phyloP scores from a whole-genome alignment of 2,329 filamentous ascomycete genomes.

The Diaporthe capsici region DNA sequence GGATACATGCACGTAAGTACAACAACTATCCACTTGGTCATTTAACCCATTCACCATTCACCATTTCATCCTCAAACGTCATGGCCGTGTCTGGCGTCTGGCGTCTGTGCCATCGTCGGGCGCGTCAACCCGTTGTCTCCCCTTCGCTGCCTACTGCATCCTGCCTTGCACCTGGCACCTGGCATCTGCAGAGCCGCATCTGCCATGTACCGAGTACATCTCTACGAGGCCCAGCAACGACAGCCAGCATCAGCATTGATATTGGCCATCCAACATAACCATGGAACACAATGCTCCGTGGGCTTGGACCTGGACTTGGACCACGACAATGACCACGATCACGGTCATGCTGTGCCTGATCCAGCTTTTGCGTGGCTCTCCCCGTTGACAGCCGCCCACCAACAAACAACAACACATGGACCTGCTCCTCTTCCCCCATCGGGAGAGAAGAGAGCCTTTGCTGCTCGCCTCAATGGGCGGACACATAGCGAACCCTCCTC shows the following conservation, averaged over 20 bases:
- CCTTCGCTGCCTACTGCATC: background rate
- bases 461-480: background rate
- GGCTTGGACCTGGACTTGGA: background rate
- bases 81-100: background rate
- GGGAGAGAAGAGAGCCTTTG: background rate
- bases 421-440: background rate
- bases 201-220: constrained; percentile 30
- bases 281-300: background rate
- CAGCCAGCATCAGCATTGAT: background rate
- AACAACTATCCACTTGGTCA: background rate
- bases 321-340: background rate
- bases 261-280: background rate
- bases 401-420: background rate
- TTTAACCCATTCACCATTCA: background rate
- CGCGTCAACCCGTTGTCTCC: background rate
- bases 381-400: background rate
- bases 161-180: background rate
- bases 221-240: background rate
- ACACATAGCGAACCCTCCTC: too few species aligned
- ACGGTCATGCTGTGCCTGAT: background rate
- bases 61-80: background rate
- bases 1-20: constrained; percentile 31
- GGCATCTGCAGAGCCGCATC: constrained; percentile 37
- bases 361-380: background rate
- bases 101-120: background rate